Percentiles rank a stretch among this genome's conserved stretches.
Evolutionary conservation across 371 early-diverging fungal species (phyloP).

Genomic region (Homolaphlyctis polyrhiza): DNA sequence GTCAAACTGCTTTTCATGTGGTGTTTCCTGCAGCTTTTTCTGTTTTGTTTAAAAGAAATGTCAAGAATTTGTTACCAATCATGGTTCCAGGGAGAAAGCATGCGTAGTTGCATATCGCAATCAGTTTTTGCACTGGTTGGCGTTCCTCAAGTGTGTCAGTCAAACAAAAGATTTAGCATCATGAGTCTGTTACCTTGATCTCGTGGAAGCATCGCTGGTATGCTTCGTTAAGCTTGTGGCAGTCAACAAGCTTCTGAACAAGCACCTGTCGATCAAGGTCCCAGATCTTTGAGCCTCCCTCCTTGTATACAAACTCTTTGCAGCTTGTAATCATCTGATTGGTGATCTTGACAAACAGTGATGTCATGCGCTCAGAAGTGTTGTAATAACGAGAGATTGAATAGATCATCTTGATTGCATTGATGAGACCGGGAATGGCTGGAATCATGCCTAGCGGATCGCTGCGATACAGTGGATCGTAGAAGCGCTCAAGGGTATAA

Average conservation of each 20-base stretch:
- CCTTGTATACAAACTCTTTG: conserved; percentile 57
- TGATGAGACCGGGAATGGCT: conserved; percentile 56
- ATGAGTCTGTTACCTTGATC: conserved; percentile 41
- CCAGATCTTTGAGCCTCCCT: conserved; percentile 57
- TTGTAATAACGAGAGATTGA: conserved; percentile 59
- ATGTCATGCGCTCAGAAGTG: conserved; percentile 62
- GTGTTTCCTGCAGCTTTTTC: conserved; percentile 54
- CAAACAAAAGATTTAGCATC: background rate
- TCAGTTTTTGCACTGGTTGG: too few species aligned
- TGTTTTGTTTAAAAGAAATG: too few species aligned
- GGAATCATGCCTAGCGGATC: conserved; percentile 58
- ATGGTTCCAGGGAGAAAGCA: background rate
- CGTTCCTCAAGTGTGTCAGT: too few species aligned
- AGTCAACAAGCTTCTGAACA: conserved; percentile 46
- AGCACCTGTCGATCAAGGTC: conserved; percentile 49
- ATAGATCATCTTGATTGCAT: conserved; percentile 64
- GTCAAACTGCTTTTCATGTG: conserved; percentile 58
- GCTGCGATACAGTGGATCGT: conserved; percentile 53
- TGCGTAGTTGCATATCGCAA: background rate
- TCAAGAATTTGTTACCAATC: background rate
- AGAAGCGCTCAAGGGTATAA: conserved; percentile 57
- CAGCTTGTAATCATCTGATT: conserved; percentile 65
- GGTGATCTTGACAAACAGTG: conserved; percentile 58
- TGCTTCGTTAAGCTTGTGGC: conserved; percentile 52
- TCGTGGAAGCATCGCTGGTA: conserved; percentile 59